Conservation (phyloP, 371 early-diverging fungal species). For the Mucor lusitanicus region DNA sequence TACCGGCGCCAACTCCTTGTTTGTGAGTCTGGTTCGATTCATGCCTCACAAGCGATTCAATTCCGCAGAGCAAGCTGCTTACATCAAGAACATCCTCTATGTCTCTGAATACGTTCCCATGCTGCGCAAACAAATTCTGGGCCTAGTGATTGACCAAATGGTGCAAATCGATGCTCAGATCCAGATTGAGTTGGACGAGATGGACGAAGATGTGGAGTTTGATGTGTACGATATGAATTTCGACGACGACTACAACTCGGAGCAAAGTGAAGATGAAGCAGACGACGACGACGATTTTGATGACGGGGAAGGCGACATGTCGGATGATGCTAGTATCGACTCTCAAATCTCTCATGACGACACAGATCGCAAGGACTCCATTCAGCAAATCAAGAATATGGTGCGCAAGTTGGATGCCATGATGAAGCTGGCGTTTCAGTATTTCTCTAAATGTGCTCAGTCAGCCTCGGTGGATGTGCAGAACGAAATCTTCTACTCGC, state of each 20-base stretch:
- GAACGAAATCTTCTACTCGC: slow-evolving; percentile 58
- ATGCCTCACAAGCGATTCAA: slow-evolving; percentile 83
- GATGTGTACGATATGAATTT: slow-evolving; percentile 42
- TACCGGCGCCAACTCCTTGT: slow-evolving; percentile 70
- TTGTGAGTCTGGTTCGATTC: slow-evolving; percentile 60
- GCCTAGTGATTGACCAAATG: slow-evolving; percentile 77
- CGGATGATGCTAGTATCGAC: slow-evolving; percentile 27
- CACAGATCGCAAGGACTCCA: slow-evolving; percentile 29
- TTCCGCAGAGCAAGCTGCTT: slow-evolving; percentile 67
- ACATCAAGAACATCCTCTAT: slow-evolving; percentile 73
- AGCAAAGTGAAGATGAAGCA: slow-evolving; percentile 27
- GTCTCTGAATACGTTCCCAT: slow-evolving; percentile 77
- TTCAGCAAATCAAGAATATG: slow-evolving; percentile 62
- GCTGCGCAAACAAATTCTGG: slow-evolving; percentile 72
- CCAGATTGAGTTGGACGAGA: slow-evolving; percentile 90
- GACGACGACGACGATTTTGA: slow-evolving; percentile 39
- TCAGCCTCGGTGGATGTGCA: slow-evolving; percentile 23
- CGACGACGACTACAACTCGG: slow-evolving; percentile 50
- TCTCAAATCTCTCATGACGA: slow-evolving; percentile 15
- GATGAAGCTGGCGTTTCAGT: slow-evolving; percentile 70
- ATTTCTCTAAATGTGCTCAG: slow-evolving; percentile 42
- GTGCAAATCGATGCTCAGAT: slow-evolving; percentile 94
- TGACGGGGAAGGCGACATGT: slow-evolving; percentile 29
- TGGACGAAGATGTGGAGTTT: slow-evolving; percentile 74
- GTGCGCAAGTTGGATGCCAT: slow-evolving; percentile 86